A percentile compares a stretch with the other conserved stretches of the same genome.
phyloP scores from a whole-genome alignment of 306 rosid genomes.

The Trifolium pratense region DNA sequence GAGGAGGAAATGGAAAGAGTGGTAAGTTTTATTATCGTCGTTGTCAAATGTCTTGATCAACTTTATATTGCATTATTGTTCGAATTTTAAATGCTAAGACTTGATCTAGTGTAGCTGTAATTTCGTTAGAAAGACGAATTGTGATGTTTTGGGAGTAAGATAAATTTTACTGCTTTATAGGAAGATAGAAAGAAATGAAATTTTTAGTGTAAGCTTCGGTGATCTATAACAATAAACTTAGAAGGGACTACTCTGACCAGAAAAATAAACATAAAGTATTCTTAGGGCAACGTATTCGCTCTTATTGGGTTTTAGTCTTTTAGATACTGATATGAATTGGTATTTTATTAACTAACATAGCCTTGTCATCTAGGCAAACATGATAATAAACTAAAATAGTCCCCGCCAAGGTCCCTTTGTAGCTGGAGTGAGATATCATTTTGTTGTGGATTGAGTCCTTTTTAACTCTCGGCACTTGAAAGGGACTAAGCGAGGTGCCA shows the following conservation, averaged over 20 bases:
- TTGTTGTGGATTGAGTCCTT: background rate
- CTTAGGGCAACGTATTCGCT: background rate
- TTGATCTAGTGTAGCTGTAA: slow-evolving; percentile 2
- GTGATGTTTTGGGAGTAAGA: background rate
- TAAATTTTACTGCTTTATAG: slow-evolving; percentile 30
- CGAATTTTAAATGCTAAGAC: slow-evolving; percentile 23
- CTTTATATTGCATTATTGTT: slow-evolving; percentile 4
- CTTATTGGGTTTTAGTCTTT: background rate
- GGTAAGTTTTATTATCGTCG: slow-evolving; percentile 50
- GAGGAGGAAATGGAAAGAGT: slow-evolving; percentile 99
- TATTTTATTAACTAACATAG: background rate
- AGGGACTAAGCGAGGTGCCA: background rate
- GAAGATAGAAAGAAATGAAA: slow-evolving; percentile 9
- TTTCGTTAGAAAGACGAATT: background rate
- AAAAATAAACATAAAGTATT: slow-evolving; percentile 2
- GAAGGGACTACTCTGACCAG: background rate
- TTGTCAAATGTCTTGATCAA: background rate
- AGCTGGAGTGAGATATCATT: background rate
- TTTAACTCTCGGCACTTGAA: background rate
- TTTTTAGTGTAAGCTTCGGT: slow-evolving; percentile 24
- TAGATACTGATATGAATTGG: background rate
- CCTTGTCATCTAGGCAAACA: background rate
- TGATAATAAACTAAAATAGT: background rate
- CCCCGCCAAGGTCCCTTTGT: background rate
- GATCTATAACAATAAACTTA: slow-evolving; percentile 6